Evolutionary conservation across 305 asterid genomes (phyloP), one percentile per base, ranked within the genome.

Genomic region (Fraxinus platypoda): DNA sequence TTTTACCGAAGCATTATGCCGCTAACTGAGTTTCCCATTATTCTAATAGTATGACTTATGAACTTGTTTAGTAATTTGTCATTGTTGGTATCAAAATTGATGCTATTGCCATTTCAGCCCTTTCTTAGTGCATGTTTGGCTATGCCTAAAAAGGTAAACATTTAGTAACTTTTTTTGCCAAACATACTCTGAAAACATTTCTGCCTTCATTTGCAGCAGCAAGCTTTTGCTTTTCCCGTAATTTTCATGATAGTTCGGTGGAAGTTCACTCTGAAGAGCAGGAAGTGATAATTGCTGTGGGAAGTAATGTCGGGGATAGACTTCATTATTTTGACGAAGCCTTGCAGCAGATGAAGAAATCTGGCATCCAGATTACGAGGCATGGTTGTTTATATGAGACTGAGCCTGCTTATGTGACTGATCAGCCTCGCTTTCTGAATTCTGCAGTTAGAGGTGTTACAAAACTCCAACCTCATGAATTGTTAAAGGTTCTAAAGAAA

Each of bases 231-330:
- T 77, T 87, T 82, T 88, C 87, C 83, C 94, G 90, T 77, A 84
- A 85, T 9, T 85, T 80, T 57, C 88, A 91, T 15, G 89, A 86
- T 77, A 81, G 85, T 54, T 75, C 87, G 2, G 90, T 96, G 41
- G 94, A 91, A 84, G 98, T 96, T 30, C 85, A 80, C 88, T 90
- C 95, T 46, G 87, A 89, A 35, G 98, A 96, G 79, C 97, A 94
- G 64, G 98, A 93, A 85, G 97, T 92, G 8, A 91, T 91, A 59
- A 91, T 94, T 82, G 99, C 99, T 75, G 78, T 96, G 81, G 98
- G 98, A 82, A 96, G 99, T 81, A 96, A 96, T 87, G 94, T 96
- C 78, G 99, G 99, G 0, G 86, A 94, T 76, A 89, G 98, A 81
- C 88, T 96, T 75, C 72, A 75, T 17, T 93, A 94, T 83, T 94